phyloP scores from a whole-genome alignment of 805 yeast genomes.

The Spathaspora sp. region DNA sequence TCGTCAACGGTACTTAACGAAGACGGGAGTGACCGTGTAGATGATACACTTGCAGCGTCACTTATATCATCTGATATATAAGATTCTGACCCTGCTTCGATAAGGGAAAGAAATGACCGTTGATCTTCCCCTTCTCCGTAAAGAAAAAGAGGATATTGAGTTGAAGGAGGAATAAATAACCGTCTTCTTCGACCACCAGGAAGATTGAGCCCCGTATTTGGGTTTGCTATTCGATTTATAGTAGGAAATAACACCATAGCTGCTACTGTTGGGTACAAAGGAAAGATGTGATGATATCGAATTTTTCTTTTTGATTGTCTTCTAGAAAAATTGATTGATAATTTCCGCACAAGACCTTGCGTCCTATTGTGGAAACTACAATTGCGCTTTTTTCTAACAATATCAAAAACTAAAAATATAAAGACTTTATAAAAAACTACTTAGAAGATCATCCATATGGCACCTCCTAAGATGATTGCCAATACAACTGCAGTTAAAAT shows the following conservation, averaged over 20 bases:
- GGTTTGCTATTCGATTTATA: constrained; percentile 39
- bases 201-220: constrained; percentile 26
- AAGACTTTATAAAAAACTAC: neutral
- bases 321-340: neutral
- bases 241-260: constrained; percentile 38
- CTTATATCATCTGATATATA: constrained; percentile 25
- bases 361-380: too few species aligned
- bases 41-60: constrained; percentile 39
- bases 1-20: constrained; percentile 35
- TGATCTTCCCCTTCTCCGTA: constrained; percentile 44
- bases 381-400: neutral
- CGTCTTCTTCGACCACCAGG: constrained; percentile 36
- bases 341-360: too few species aligned
- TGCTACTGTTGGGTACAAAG: neutral
- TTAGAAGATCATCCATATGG: constrained; percentile 70
- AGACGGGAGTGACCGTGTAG: constrained; percentile 40
- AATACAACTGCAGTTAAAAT: constrained; percentile 75
- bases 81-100: constrained; percentile 28
- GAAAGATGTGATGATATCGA: neutral
- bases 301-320: neutral
- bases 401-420: neutral
- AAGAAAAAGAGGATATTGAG: constrained; percentile 37
- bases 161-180: constrained; percentile 42
- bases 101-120: constrained; percentile 38
- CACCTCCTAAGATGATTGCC: constrained; percentile 56